These are phyloP conservation scores for Xerocomus nothofagi DNA, from an alignment of 1,284 basidiomycete species.

Conservation along the genomic window DNA sequence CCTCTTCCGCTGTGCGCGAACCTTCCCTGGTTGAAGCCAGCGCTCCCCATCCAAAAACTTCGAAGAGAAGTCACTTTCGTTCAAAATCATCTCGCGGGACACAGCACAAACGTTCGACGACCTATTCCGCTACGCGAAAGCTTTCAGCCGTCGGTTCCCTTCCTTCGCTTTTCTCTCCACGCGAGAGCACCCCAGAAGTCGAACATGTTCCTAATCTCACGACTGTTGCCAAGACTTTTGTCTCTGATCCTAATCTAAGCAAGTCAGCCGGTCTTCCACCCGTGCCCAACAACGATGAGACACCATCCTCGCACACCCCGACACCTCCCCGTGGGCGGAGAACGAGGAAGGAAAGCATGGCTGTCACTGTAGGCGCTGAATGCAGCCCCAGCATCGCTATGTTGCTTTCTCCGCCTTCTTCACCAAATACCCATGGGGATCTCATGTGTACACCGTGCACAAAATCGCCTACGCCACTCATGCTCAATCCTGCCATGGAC, in stretches of 20 bases:
- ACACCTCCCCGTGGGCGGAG: constrained; percentile 19
- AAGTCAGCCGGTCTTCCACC: background rate
- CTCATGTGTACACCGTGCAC: constrained; percentile 3
- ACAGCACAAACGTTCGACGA: background rate
- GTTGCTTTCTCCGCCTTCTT: constrained; percentile 31
- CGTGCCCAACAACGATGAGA: background rate
- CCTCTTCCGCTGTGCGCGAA: background rate
- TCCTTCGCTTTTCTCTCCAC: constrained; percentile 17
- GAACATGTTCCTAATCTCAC: constrained; percentile 12
- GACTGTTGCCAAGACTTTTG: constrained; percentile 12
- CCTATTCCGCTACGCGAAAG: constrained; percentile 13
- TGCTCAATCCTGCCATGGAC: background rate
- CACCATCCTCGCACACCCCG: background rate
- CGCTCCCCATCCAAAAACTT: background rate
- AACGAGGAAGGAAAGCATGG: constrained; percentile 14
- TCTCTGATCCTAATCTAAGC: constrained; percentile 4
- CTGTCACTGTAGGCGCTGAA: background rate
- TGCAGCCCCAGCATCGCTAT: constrained; percentile 20
- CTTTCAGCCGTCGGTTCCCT: constrained; percentile 16
- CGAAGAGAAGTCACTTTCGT: constrained; percentile 14
- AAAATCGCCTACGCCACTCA: constrained; percentile 4
- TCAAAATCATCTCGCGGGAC: constrained; percentile 20
- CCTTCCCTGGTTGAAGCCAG: constrained; percentile 1
- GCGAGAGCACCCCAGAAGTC: background rate
- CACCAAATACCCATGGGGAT: constrained; percentile 9